phyloP scores from a whole-genome alignment of 208 protist genomes.

The Hexamita inflata region DNA sequence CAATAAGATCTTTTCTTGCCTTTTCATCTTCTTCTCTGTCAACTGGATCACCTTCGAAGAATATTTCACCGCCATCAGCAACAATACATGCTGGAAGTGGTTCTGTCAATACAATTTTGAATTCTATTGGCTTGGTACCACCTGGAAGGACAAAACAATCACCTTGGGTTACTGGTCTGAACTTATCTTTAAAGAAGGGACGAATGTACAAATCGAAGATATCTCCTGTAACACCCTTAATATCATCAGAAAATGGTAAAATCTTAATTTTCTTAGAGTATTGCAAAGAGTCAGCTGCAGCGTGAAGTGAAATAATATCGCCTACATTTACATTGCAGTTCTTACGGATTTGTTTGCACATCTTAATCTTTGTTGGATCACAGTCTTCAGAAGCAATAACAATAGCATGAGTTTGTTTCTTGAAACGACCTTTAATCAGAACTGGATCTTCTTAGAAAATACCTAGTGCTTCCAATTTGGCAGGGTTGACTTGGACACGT shows the following conservation, averaged over 20 bases:
- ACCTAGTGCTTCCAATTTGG: constrained; percentile 82
- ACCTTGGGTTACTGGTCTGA: constrained; percentile 92
- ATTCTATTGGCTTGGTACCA: constrained; percentile 89
- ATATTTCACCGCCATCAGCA: constrained; percentile 91
- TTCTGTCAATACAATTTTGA: constrained; percentile 98
- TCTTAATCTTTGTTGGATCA: constrained; percentile 79
- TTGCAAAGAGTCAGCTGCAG: constrained; percentile 73
- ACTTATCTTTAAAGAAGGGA: constrained; percentile 97
- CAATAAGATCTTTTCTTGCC: constrained; percentile 62
- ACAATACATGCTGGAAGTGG: constrained; percentile 88
- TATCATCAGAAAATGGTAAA: constrained; percentile 93
- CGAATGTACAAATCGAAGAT: constrained; percentile 96
- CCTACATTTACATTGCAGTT: constrained; percentile 93
- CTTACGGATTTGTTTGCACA: constrained; percentile 92
- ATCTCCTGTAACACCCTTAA: constrained; percentile 84
- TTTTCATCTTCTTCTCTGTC: constrained; percentile 94
- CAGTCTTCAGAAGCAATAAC: constrained; percentile 65
- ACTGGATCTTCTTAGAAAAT: constrained; percentile 81
- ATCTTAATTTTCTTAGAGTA: constrained; percentile 95
- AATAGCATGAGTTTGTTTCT: constrained; percentile 73
- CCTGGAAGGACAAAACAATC: constrained; percentile 86
- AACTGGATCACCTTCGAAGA: constrained; percentile 96
- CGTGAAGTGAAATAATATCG: constrained; percentile 84
- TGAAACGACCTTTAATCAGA: constrained; percentile 91
- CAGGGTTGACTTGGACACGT: constrained; percentile 67